A percentile compares a stretch with the other conserved stretches of the same genome.
These are phyloP conservation scores for Sphagnum magellanicum DNA, from an alignment of 228 moss, liverwort and hornwort species.

Conservation along the genomic window DNA sequence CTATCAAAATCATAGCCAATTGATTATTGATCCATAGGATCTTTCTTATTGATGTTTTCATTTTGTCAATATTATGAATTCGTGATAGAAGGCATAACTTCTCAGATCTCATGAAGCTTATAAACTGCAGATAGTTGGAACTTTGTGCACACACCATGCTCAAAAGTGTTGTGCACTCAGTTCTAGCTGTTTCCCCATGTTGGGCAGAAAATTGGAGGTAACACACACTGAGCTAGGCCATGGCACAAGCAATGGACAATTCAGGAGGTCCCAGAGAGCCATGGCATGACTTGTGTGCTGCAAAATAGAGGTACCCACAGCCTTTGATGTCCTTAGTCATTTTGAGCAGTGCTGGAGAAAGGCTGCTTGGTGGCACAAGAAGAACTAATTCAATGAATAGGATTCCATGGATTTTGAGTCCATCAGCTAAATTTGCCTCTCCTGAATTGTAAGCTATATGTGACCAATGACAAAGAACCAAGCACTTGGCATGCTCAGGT, in stretches of 20 bases:
- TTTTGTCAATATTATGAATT: too few species aligned
- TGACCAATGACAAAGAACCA: constrained; percentile 45
- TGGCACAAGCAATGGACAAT: too few species aligned
- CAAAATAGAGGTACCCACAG: constrained; percentile 88
- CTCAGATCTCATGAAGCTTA: too few species aligned
- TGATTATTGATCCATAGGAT: too few species aligned
- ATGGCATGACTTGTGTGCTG: constrained; percentile 89
- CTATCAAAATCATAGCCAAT: too few species aligned
- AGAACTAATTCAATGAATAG: constrained; percentile 76
- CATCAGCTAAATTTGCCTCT: constrained; percentile 45
- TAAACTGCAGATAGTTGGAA: constrained; percentile 69
- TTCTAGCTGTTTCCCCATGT: neutral
- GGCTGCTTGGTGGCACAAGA: constrained; percentile 60
- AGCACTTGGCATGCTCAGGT: constrained; percentile 95
- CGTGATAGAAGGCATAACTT: too few species aligned
- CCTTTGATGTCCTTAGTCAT: constrained; percentile 81
- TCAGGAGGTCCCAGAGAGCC: constrained; percentile 85
- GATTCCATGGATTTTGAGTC: constrained; percentile 50
- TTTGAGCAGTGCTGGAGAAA: constrained; percentile 96
- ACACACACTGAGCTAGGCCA: too few species aligned
- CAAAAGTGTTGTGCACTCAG: constrained; percentile 36
- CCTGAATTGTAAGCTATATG: constrained; percentile 50
- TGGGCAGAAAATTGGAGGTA: too few species aligned
- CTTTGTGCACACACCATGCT: constrained; percentile 84
- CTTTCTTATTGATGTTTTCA: too few species aligned